Evolutionary conservation across 106 monocot genomes (phyloP).

Genomic region (Dendrobium huoshanense): DNA sequence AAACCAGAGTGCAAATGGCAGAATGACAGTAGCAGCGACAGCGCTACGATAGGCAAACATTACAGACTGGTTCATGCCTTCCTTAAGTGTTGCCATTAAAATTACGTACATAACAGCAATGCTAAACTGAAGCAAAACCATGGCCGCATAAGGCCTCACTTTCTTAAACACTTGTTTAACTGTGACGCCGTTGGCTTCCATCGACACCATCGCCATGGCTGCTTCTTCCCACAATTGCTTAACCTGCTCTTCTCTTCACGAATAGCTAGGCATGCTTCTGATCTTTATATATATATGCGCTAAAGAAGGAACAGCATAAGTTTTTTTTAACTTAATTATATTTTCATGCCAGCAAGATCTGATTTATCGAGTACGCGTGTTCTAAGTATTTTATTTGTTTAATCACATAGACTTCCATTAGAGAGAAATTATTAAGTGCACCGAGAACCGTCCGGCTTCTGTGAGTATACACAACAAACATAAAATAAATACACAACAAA

Average conservation of each 20-base stretch:
- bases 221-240: not conserved
- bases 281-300: not conserved
- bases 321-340: not conserved
- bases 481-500: no score
- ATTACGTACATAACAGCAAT: conserved; percentile 50
- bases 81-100: conserved; percentile 34
- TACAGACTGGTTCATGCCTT: conserved; percentile 54
- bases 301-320: not conserved
- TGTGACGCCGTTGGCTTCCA: not conserved
- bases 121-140: conserved; percentile 51
- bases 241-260: not conserved
- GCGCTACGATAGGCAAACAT: conserved; percentile 51
- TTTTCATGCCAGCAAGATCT: no score
- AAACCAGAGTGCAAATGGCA: conserved; percentile 46
- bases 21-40: conserved; percentile 33
- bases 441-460: no score
- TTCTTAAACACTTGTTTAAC: not conserved
- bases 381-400: no score
- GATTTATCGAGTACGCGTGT: no score
- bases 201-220: not conserved
- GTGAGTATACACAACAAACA: no score
- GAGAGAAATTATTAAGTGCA: no score
- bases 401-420: no score
- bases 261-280: not conserved
- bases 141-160: conserved; percentile 38